Evolutionary conservation across 768 basidiomycete species (phyloP).

Genomic region (Mycena galopus): DNA sequence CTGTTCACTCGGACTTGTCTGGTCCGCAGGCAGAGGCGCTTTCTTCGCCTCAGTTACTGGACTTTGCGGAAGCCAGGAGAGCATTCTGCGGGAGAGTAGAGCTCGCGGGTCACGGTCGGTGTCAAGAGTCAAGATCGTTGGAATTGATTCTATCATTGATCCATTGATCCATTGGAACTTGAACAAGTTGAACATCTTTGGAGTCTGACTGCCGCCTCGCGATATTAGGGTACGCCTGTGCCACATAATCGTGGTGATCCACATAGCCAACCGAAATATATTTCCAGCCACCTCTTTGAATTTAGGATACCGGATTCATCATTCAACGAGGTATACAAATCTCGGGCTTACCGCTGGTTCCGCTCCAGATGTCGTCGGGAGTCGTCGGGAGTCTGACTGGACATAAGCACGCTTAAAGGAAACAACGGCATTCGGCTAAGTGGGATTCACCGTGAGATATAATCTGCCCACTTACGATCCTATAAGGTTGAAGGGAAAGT

Average conservation of each 20-base stretch:
- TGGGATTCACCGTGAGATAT: no score
- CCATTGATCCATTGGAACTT: constrained; percentile 15
- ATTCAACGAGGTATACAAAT: no score
- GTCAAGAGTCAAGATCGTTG: no score
- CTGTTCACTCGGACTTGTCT: neutral
- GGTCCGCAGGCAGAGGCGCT: neutral
- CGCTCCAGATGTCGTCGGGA: constrained; percentile 57
- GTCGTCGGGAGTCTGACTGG: constrained; percentile 61
- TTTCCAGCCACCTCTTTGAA: no score
- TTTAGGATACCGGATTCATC: no score
- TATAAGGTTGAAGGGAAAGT: no score
- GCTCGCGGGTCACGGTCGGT: no score
- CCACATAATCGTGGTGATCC: constrained; percentile 61
- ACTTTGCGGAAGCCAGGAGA: constrained; percentile 32
- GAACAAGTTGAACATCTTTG: neutral
- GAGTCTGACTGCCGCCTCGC: constrained; percentile 47
- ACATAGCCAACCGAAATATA: constrained; percentile 59
- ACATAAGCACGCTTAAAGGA: constrained; percentile 60
- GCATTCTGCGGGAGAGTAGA: no score
- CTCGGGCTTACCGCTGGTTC: constrained; percentile 52
- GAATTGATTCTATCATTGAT: no score
- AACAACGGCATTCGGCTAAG: no score
- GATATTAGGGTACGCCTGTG: constrained; percentile 57
- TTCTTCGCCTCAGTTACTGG: constrained; percentile 1
- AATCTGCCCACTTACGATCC: no score